These are phyloP conservation scores for Meripilus lineatus DNA, from an alignment of 1,284 basidiomycete genomes.

Conservation along the genomic window DNA sequence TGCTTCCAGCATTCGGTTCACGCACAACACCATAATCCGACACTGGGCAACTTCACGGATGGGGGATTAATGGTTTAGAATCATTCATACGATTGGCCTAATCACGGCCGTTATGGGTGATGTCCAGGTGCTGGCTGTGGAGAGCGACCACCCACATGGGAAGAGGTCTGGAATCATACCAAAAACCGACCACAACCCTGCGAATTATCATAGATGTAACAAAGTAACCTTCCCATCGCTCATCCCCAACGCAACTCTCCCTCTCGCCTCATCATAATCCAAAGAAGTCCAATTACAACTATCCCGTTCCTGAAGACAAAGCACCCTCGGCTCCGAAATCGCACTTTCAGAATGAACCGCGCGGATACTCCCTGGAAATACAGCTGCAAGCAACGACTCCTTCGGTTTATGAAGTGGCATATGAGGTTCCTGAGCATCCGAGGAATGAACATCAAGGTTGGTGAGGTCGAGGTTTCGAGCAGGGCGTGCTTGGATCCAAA, in stretches of 20 bases:
- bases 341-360: constrained; percentile 8
- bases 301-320: constrained; percentile 19
- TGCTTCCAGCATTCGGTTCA: too few species aligned
- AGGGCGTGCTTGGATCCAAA: constrained; percentile 50
- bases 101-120: too few species aligned
- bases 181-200: too few species aligned
- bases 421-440: constrained; percentile 13
- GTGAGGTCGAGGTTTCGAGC: constrained; percentile 20
- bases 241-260: constrained; percentile 45
- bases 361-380: constrained; percentile 43
- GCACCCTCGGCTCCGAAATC: constrained; percentile 19
- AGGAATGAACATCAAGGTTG: constrained; percentile 25
- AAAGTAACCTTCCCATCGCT: constrained; percentile 41
- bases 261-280: constrained; percentile 52
- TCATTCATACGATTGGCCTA: too few species aligned
- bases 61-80: too few species aligned
- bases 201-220: background rate
- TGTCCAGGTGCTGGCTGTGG: too few species aligned
- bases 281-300: constrained; percentile 46
- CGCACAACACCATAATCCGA: too few species aligned
- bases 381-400: constrained; percentile 39
- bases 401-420: background rate
- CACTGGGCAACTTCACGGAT: too few species aligned
- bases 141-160: too few species aligned
- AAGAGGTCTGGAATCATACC: too few species aligned